Evolutionary conservation across 306 rosid species (phyloP).

Genomic region (Ziziphus jujuba): DNA sequence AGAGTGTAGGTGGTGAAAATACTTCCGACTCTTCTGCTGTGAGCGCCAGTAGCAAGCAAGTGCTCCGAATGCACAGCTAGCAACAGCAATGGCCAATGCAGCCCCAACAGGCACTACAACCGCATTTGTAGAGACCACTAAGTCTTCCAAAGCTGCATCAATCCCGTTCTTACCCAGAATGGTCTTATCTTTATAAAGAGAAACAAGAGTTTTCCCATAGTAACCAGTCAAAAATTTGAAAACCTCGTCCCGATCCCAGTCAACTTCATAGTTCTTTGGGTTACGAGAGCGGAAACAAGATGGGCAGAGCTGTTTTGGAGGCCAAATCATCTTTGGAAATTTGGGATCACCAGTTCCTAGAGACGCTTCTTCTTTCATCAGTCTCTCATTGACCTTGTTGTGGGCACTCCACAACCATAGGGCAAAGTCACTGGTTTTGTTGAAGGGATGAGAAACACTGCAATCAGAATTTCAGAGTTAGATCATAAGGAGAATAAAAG

Average conservation of each 20-base stretch:
- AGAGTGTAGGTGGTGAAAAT: slow-evolving; percentile 90
- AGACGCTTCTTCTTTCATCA: slow-evolving; percentile 76
- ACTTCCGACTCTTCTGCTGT: slow-evolving; percentile 99
- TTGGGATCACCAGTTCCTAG: slow-evolving; percentile 76
- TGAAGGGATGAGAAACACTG: slow-evolving; percentile 81
- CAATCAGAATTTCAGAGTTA: slow-evolving; percentile 23
- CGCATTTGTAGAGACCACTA: slow-evolving; percentile 55
- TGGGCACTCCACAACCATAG: slow-evolving; percentile 94
- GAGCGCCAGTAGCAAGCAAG: slow-evolving; percentile 99
- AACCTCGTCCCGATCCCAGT: slow-evolving; percentile 78
- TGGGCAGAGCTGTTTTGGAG: slow-evolving; percentile 74
- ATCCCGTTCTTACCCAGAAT: slow-evolving; percentile 32
- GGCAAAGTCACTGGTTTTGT: slow-evolving; percentile 65
- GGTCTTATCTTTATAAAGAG: slow-evolving; percentile 57
- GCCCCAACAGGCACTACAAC: slow-evolving; percentile 93
- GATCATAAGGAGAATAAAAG: slow-evolving; percentile 22
- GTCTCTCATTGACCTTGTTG: slow-evolving; percentile 74
- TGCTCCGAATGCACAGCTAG: slow-evolving; percentile 97
- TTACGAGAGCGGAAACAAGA: slow-evolving; percentile 53
- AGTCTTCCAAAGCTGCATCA: slow-evolving; percentile 50
- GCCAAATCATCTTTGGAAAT: slow-evolving; percentile 92
- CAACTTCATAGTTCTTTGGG: slow-evolving; percentile 41
- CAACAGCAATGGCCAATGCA: slow-evolving; percentile 92
- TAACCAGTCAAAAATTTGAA: slow-evolving; percentile 55
- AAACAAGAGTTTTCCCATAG: slow-evolving; percentile 56